Evolutionary conservation across 805 yeast species (phyloP).

Genomic region (Danielia reshetovae): DNA sequence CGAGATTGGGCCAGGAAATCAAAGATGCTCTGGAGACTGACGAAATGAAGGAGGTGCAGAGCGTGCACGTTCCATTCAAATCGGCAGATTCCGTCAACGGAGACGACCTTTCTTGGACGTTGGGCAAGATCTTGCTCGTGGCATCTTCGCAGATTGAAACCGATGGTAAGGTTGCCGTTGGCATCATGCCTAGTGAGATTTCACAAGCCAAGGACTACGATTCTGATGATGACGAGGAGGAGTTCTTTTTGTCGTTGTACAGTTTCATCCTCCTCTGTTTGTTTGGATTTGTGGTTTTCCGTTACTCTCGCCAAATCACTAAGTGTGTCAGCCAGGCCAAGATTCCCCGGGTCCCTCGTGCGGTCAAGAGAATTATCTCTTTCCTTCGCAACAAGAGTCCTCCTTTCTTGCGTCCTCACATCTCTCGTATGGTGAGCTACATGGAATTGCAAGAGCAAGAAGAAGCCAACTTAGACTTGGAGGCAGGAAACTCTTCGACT

Average conservation of each 20-base stretch:
- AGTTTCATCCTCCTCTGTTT: conserved; percentile 17
- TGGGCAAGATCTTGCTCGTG: conserved; percentile 80
- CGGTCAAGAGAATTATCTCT: conserved; percentile 9
- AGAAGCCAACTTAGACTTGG: conserved; percentile 23
- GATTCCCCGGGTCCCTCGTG: conserved; percentile 4
- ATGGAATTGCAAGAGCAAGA: conserved; percentile 18
- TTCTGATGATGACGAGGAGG: conserved; percentile 18
- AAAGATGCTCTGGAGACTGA: conserved; percentile 22
- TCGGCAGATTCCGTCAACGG: conserved; percentile 80
- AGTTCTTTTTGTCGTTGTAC: conserved; percentile 4
- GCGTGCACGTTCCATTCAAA: conserved; percentile 62
- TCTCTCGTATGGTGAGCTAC: conserved; percentile 14
- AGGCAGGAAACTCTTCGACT: conserved; percentile 29
- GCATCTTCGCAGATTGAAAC: conserved; percentile 64
- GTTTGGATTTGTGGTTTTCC: conserved; percentile 16
- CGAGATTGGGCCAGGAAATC: conserved; percentile 58
- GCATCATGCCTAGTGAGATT: conserved; percentile 40
- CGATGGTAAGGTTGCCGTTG: conserved; percentile 22
- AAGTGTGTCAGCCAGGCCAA: conserved; percentile 1
- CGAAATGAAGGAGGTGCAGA: conserved; percentile 22
- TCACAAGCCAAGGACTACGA: conserved; percentile 19
- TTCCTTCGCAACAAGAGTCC: conserved; percentile 8
- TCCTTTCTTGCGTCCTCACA: conserved; percentile 21
- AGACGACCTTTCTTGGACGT: conserved; percentile 89
- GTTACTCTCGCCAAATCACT: conserved; percentile 8